Base-by-base conservation (phyloP, 345 rosid genomes). In the Eutrema yunnanense region DNA sequence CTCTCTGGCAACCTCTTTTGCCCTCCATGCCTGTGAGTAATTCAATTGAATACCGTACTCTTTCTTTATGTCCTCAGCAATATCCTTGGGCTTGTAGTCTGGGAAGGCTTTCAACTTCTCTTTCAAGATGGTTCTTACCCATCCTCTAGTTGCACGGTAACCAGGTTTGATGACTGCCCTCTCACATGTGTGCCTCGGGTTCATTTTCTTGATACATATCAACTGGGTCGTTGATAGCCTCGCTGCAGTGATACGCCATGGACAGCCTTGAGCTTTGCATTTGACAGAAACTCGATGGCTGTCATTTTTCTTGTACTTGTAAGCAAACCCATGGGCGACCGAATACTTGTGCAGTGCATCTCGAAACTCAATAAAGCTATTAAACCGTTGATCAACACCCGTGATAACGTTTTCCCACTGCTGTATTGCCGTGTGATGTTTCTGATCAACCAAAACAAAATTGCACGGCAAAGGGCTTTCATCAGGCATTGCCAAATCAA, bases 11-110 rank as follows among this genome's bases (percentile, higher is more conserved):
- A 89, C 82, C 79, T 94, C 94, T 78, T 89, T 94, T 6, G 96
- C 97, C 41, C 95, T 89, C 96, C 98, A 86, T 37, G 97, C 95
- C 79, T 94, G 98, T 36, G 96, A 89, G 79, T 88, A 94, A 66
- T 89, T 94, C 80, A 94, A 63, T 37, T 94, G 90, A 68, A 94
- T 91, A 65, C 96, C 98, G 65, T 91, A 91, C 70, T 94, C 98
- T 71, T 87, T 82, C 73, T 79, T 86, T 73, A 94, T 89, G 70
- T 90, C 98, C 73, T 91, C 88, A 3, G 90, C 98, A 41, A 94
- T 89, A 59, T 90, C 96, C 78, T 91, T 94, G 6, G 98, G 97
- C 81, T 80, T 87, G 81, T 86, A 94, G 76, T 91, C 89, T 2
- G 97, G 98, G 47, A 91, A 81, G 48, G 78, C 82, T 78, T 88